phyloP scores from a whole-genome alignment of 2,329 filamentous ascomycete species.

The Fusarium sterilihyphosum region DNA sequence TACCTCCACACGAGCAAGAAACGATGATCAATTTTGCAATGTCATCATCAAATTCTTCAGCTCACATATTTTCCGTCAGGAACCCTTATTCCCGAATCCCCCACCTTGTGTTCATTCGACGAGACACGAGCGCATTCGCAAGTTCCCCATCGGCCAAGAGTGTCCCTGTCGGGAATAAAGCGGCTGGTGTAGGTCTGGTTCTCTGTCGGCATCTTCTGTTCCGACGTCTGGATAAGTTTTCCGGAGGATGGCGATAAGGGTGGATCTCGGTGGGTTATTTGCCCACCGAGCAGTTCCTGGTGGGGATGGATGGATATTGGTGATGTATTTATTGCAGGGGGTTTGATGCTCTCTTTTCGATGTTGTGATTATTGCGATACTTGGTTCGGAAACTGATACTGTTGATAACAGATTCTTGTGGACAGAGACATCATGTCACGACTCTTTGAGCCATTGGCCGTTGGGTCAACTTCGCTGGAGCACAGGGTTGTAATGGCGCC shows the following conservation, averaged over 20 bases:
- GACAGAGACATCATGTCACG: neutral
- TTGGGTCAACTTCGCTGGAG: neutral
- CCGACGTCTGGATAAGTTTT: neutral
- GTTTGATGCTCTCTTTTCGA: neutral
- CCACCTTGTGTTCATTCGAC: neutral
- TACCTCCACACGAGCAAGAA: neutral
- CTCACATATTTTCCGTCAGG: neutral
- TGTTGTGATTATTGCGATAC: neutral
- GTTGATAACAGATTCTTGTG: neutral
- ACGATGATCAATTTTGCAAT: neutral
- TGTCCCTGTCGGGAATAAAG: neutral
- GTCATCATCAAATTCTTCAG: neutral
- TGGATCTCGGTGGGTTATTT: neutral
- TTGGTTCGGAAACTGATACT: accelerated
- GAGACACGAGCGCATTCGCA: neutral
- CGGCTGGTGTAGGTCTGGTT: neutral
- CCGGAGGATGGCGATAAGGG: neutral
- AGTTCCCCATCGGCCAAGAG: neutral
- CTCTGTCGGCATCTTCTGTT: neutral
- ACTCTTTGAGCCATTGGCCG: neutral
- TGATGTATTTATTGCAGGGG: neutral
- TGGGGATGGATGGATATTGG: neutral
- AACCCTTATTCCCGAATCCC: neutral
- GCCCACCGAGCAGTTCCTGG: neutral
- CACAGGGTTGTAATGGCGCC: neutral